Evolutionary conservation across 108 stramenopile genomes (phyloP).

Genomic region (Nannochloropsis salina): DNA sequence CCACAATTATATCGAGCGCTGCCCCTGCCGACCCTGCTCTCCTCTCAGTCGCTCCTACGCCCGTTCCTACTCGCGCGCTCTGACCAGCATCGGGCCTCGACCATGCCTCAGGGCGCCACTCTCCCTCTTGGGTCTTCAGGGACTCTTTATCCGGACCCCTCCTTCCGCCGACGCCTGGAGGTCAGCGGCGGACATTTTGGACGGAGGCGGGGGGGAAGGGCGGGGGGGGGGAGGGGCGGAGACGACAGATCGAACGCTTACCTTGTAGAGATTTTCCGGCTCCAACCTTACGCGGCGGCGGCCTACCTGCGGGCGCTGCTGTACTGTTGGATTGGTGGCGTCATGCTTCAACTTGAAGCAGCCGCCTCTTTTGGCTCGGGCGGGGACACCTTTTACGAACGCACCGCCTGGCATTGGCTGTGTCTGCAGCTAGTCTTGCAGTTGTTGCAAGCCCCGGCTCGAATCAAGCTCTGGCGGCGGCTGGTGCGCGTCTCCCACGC

Average conservation of each 20-base stretch:
- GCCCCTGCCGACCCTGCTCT: neutral
- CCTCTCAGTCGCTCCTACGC: neutral
- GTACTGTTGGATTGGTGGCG: slow-evolving; percentile 8
- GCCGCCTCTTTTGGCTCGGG: neutral
- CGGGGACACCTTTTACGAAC: neutral
- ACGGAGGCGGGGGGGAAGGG: neutral
- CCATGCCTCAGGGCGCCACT: neutral
- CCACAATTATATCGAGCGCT: neutral
- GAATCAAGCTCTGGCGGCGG: neutral
- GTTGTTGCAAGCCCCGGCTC: neutral
- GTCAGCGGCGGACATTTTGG: neutral
- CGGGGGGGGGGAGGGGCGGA: neutral
- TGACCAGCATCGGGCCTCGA: neutral
- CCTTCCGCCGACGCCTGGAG: neutral
- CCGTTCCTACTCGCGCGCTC: slow-evolving; percentile 2
- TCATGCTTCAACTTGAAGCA: slow-evolving; percentile 8
- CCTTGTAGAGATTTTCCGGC: neutral
- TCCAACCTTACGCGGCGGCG: neutral
- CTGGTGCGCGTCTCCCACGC: neutral
- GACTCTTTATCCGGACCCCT: neutral
- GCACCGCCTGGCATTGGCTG: slow-evolving; percentile 5
- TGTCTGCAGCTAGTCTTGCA: neutral
- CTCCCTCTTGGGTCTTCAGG: neutral
- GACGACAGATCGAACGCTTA: neutral
- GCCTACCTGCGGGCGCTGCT: neutral